Evolutionary conservation across 495 filamentous ascomycete species (phyloP).

Genomic region (Trichoderma virens): DNA sequence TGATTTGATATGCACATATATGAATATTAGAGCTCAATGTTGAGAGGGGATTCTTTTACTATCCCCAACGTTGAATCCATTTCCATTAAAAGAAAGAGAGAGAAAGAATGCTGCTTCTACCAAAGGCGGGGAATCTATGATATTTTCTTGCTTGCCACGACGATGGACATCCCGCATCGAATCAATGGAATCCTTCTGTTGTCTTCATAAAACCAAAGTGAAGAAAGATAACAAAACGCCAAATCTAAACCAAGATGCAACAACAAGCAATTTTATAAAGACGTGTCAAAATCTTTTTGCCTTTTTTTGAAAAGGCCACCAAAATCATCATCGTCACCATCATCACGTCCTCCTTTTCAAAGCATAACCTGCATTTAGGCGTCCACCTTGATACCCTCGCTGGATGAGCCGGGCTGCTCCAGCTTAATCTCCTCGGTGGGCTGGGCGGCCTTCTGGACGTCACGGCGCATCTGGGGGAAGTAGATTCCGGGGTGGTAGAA

Average conservation of each 20-base stretch:
- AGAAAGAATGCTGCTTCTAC: background rate
- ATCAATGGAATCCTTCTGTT: background rate
- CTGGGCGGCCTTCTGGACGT: background rate
- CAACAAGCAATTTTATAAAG: background rate
- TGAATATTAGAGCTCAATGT: background rate
- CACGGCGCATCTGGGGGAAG: constrained; percentile 13
- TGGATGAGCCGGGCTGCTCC: background rate
- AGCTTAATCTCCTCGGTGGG: background rate
- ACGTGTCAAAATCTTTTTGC: background rate
- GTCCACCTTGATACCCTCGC: background rate
- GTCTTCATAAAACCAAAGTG: background rate
- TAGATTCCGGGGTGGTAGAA: constrained; percentile 11
- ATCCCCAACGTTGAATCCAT: background rate
- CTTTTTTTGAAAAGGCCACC: too few relatives aligned
- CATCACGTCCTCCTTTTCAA: background rate
- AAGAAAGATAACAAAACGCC: constrained; percentile 1
- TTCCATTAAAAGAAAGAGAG: background rate
- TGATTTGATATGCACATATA: background rate
- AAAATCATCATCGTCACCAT: background rate
- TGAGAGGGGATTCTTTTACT: too few relatives aligned
- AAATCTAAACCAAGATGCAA: constrained; percentile 6
- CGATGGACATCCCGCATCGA: background rate
- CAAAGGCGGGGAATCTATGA: constrained; percentile 4
- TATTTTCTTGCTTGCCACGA: background rate
- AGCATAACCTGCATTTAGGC: background rate